A percentile compares a stretch with the other conserved stretches of the same genome.
Evolutionary conservation across 495 filamentous ascomycete species (phyloP).

Genomic region (Elasticomyces elasticus): DNA sequence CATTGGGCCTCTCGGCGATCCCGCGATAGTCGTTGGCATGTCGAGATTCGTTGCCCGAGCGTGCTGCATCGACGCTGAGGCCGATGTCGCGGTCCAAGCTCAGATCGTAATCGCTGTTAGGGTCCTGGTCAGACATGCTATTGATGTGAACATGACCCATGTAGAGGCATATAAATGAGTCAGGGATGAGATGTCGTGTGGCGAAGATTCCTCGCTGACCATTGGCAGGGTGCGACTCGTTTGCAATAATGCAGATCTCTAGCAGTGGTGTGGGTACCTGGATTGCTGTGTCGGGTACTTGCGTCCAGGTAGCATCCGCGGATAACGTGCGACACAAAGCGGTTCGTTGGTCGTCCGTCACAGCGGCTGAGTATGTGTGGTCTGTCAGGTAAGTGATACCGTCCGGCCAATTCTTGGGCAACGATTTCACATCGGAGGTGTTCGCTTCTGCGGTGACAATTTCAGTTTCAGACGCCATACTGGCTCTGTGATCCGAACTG

Average conservation of each 20-base stretch:
- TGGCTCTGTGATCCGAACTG: too few species aligned
- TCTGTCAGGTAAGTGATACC: conserved; percentile 42
- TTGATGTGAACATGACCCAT: conserved; percentile 49
- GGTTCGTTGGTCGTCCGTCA: conserved; percentile 23
- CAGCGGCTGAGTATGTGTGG: conserved; percentile 41
- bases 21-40: conserved; percentile 71
- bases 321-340: conserved; percentile 29
- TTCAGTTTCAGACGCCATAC: background rate
- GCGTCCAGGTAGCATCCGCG: conserved; percentile 9
- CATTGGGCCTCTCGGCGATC: conserved; percentile 44
- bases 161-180: conserved; percentile 54
- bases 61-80: conserved; percentile 54
- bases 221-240: conserved; percentile 49
- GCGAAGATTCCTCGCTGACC: conserved; percentile 61
- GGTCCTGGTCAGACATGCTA: conserved; percentile 34
- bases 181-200: conserved; percentile 43
- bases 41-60: conserved; percentile 55
- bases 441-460: background rate
- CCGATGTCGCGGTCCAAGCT: conserved; percentile 47
- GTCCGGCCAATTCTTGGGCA: conserved; percentile 45
- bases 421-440: background rate
- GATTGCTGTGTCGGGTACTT: conserved; percentile 26
- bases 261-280: conserved; percentile 35
- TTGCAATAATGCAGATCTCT: conserved; percentile 44
- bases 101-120: conserved; percentile 55